Evolutionary conservation across 768 basidiomycete genomes (phyloP).

Genomic region (Auriculariales sp.): DNA sequence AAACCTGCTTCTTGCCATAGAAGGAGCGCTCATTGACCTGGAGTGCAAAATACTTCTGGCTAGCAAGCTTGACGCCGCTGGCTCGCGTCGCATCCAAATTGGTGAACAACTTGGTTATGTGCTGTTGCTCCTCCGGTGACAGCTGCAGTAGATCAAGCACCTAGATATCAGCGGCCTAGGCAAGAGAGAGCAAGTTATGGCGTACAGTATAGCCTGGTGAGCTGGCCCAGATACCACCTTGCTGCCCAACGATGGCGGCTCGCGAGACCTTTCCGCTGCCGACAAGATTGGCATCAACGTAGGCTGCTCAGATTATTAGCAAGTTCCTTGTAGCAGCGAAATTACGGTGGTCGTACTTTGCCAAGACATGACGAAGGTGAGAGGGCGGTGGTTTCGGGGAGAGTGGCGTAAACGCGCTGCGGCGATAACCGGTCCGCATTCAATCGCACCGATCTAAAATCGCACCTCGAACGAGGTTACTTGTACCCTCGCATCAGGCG

Average conservation of each 20-base stretch:
- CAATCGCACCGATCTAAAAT: no score
- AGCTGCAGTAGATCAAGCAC: conserved; percentile 35
- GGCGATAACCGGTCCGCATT: neutral
- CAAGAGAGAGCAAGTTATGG: conserved; percentile 2
- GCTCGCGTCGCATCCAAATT: conserved; percentile 28
- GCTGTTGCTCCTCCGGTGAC: conserved; percentile 46
- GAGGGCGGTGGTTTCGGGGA: neutral
- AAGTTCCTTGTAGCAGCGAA: neutral
- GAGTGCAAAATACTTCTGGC: conserved; percentile 64
- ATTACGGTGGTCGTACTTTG: conserved; percentile 29
- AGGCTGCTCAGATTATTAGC: conserved; percentile 29
- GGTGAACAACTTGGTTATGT: conserved; percentile 32
- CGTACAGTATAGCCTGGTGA: conserved; percentile 45
- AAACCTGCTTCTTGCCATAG: conserved; percentile 65
- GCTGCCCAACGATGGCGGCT: conserved; percentile 62
- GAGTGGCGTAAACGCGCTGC: neutral
- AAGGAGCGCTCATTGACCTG: conserved; percentile 34
- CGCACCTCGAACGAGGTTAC: no score
- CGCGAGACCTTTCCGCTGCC: conserved; percentile 55
- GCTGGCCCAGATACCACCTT: conserved; percentile 68
- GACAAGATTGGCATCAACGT: conserved; percentile 71
- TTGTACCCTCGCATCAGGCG: no score
- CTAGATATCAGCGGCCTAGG: neutral
- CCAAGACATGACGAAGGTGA: conserved; percentile 43
- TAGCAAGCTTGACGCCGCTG: conserved; percentile 46